Percentiles rank a stretch among this genome's conserved stretches.
Conservation (phyloP, 768 basidiomycete species). For the Mycena alexandri region DNA sequence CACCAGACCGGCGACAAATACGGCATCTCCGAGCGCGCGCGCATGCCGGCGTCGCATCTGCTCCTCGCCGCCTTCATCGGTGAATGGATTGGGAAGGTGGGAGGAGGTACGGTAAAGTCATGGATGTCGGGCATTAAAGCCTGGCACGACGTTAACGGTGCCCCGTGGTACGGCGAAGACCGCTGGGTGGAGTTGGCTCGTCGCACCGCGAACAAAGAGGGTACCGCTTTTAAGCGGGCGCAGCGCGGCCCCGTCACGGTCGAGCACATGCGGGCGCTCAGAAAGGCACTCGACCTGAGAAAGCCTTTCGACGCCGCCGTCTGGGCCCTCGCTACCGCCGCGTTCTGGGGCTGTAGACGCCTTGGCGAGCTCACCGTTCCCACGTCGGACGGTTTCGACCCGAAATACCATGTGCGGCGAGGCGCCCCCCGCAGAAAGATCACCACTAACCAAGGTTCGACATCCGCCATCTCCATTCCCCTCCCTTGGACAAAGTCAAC, state of each 20-base stretch:
- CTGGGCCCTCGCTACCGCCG: constrained; percentile 48
- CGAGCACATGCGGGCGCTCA: constrained; percentile 46
- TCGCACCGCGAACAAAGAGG: neutral
- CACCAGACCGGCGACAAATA: constrained; percentile 52
- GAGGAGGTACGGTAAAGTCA: constrained; percentile 42
- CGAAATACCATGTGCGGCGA: neutral
- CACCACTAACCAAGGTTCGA: neutral
- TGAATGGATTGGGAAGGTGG: constrained; percentile 13
- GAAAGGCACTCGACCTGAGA: constrained; percentile 37
- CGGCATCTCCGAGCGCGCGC: constrained; percentile 42
- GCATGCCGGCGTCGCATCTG: constrained; percentile 49
- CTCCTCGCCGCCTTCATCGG: constrained; percentile 49
- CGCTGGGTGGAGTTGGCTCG: constrained; percentile 38
- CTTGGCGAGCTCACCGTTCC: too few relatives aligned
- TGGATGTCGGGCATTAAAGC: constrained; percentile 52
- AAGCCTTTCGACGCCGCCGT: constrained; percentile 48
- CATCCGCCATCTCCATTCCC: constrained; percentile 34
- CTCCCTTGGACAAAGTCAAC: constrained; percentile 52
- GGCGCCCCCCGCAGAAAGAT: constrained; percentile 4
- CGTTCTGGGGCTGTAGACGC: constrained; percentile 52
- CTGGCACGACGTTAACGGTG: constrained; percentile 54
- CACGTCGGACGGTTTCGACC: neutral
- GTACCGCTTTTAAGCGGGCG: neutral
- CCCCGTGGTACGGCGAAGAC: constrained; percentile 51
- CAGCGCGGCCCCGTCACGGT: constrained; percentile 44